phyloP scores from a whole-genome alignment of 2,329 filamentous ascomycete genomes.

The Xylaria sp. region DNA sequence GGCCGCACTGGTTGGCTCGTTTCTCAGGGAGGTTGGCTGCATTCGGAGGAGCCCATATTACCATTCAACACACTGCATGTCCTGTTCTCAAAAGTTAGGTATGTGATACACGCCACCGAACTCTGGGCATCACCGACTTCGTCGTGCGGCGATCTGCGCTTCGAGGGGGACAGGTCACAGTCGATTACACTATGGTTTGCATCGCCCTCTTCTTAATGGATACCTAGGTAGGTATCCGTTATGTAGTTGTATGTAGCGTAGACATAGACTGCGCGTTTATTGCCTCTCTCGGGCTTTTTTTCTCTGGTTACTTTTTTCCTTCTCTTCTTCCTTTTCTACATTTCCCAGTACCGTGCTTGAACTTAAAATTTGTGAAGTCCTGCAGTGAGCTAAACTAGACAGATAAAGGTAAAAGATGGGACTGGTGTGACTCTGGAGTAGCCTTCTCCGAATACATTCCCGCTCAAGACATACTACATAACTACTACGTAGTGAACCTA shows the following conservation, averaged over 20 bases:
- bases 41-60: constrained; percentile 23
- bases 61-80: constrained; percentile 27
- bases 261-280: constrained; percentile 14
- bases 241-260: neutral
- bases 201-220: constrained; percentile 14
- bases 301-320: too few species aligned
- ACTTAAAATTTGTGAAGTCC: constrained; percentile 35
- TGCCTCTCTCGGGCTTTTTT: neutral
- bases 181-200: constrained; percentile 11
- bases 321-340: neutral
- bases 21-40: constrained; percentile 31
- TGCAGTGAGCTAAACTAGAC: constrained; percentile 42
- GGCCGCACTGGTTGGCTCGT: constrained; percentile 20
- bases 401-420: constrained; percentile 39
- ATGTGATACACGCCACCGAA: constrained; percentile 32
- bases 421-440: constrained; percentile 44
- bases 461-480: constrained; percentile 41
- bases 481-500: neutral
- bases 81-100: constrained; percentile 19
- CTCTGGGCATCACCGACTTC: constrained; percentile 27
- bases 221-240: constrained; percentile 9
- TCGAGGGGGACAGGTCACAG: neutral
- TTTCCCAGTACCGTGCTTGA: constrained; percentile 29
- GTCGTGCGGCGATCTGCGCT: constrained; percentile 21
- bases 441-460: constrained; percentile 45